phyloP scores from a whole-genome alignment of 306 rosid genomes.

The Carpinus fangiana region DNA sequence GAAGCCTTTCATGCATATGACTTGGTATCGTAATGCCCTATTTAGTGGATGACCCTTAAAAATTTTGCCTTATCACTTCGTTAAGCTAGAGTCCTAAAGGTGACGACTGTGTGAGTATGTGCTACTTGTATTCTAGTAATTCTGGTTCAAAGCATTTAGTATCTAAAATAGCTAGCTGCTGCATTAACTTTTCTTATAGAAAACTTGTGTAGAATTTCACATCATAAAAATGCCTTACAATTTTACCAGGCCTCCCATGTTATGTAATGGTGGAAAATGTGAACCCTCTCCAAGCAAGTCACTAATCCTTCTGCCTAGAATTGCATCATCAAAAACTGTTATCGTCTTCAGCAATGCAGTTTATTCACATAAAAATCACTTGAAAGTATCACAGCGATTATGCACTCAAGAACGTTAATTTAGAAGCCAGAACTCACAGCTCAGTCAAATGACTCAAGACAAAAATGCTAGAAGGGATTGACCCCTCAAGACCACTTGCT shows the following conservation, averaged over 20 bases:
- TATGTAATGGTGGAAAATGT: conserved; percentile 15
- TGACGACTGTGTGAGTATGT: neutral
- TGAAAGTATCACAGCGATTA: neutral
- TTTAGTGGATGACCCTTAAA: neutral
- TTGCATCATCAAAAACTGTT: neutral
- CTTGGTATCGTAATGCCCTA: neutral
- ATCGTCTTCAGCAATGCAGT: neutral
- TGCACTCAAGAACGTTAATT: neutral
- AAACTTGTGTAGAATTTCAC: neutral
- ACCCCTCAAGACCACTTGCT: conserved; percentile 35
- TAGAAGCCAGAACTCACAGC: conserved; percentile 28
- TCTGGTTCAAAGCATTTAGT: neutral
- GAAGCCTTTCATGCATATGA: neutral
- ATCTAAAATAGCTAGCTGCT: neutral
- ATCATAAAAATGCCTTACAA: conserved; percentile 16
- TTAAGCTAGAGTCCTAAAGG: neutral
- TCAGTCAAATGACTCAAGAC: conserved; percentile 6
- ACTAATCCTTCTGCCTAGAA: conserved; percentile 29
- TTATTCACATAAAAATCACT: neutral
- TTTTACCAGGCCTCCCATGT: neutral
- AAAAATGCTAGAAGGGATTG: conserved; percentile 30
- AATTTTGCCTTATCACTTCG: neutral
- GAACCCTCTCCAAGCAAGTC: conserved; percentile 25
- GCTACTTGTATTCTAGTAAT: neutral
- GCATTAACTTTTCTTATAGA: neutral